These are phyloP conservation scores for Asterochloris erici DNA, from an alignment of 139 green algal species.

Conservation along the genomic window DNA sequence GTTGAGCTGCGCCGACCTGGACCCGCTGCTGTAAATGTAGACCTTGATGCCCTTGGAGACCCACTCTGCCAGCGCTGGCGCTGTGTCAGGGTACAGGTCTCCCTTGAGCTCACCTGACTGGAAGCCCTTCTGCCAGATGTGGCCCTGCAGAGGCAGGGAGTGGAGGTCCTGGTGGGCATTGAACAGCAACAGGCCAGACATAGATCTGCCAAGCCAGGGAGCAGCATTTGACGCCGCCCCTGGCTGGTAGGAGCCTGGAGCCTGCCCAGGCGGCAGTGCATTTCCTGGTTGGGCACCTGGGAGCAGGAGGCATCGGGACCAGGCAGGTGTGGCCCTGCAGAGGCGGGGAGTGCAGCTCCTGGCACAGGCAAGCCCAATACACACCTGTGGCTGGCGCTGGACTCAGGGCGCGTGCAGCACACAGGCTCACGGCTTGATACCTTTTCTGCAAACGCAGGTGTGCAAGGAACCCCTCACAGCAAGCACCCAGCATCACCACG, in stretches of 20 bases:
- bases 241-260: neutral
- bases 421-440: no score
- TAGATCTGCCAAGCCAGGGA: neutral
- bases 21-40: constrained; percentile 95
- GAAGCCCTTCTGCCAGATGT: constrained; percentile 80
- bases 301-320: no score
- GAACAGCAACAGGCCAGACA: neutral
- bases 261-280: neutral
- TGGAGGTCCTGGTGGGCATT: no score
- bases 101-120: constrained; percentile 60
- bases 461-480: no score
- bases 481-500: no score
- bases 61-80: constrained; percentile 68
- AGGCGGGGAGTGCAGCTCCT: no score
- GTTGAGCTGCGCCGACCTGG: constrained; percentile 50
- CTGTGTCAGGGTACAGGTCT: constrained; percentile 82
- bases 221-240: neutral
- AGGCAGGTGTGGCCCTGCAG: no score
- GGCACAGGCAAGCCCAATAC: no score
- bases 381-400: no score
- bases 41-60: constrained; percentile 68
- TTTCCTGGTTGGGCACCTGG: no score
- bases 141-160: constrained; percentile 29
- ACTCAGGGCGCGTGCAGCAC: no score
- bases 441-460: no score